Evolutionary conservation across 2,329 filamentous ascomycete genomes (phyloP).

Genomic region (Fusarium papillatum): DNA sequence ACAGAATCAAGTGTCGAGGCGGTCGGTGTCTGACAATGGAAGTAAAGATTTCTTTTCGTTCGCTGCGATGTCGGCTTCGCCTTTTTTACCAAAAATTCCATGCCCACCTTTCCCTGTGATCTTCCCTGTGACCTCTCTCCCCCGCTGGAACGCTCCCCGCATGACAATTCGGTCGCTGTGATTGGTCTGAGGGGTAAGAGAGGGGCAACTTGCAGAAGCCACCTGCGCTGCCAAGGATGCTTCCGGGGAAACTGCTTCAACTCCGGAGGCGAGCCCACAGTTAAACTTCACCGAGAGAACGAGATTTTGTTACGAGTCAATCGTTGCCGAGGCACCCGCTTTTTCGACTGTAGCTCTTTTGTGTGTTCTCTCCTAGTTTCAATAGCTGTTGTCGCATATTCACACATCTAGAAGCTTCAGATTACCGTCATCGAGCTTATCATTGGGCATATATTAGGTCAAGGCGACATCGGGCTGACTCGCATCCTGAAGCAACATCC

Average conservation of each 20-base stretch:
- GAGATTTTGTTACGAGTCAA: too few species aligned
- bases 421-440: neutral
- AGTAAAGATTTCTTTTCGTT: slow-evolving; percentile 34
- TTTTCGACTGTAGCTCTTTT: neutral
- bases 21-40: slow-evolving; percentile 11
- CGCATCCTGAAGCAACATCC: neutral
- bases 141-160: slow-evolving; percentile 42
- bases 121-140: slow-evolving; percentile 50
- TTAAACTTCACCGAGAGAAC: neutral
- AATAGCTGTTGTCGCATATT: neutral
- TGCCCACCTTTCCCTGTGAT: slow-evolving; percentile 48
- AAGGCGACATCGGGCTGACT: neutral
- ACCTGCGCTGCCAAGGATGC: slow-evolving; percentile 12
- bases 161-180: slow-evolving; percentile 41
- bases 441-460: neutral
- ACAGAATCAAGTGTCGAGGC: slow-evolving; percentile 1
- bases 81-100: slow-evolving; percentile 39
- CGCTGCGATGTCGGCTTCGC: slow-evolving; percentile 47
- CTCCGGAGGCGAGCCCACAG: slow-evolving; percentile 30
- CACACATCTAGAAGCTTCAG: neutral
- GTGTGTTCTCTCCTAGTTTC: neutral
- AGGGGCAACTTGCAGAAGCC: slow-evolving; percentile 20
- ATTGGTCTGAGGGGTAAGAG: slow-evolving; percentile 21
- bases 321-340: neutral
- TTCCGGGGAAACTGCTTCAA: slow-evolving; percentile 31